phyloP scores from a whole-genome alignment of 352 stramenopile genomes.

The Globisporangium lucens region DNA sequence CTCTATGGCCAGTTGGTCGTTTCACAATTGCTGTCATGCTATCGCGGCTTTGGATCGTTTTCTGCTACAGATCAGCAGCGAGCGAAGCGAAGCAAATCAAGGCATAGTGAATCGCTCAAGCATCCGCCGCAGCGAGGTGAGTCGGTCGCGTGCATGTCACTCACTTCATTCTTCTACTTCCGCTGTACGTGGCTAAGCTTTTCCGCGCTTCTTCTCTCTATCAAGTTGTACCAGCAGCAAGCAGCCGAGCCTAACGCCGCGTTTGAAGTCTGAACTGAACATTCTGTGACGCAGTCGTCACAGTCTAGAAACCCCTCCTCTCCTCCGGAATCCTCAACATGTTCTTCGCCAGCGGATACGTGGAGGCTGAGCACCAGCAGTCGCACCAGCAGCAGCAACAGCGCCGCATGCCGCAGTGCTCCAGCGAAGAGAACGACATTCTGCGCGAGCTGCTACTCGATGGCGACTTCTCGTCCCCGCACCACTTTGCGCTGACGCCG shows the following conservation, averaged over 20 bases:
- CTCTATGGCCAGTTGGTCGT: constrained; percentile 16
- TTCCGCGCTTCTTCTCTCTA: constrained; percentile 11
- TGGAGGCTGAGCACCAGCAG: constrained; percentile 43
- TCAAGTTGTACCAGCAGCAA: not conserved
- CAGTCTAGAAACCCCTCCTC: constrained; percentile 17
- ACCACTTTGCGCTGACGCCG: constrained; percentile 41
- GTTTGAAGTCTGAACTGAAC: constrained; percentile 15
- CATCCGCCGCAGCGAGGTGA: not conserved
- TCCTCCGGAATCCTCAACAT: constrained; percentile 22
- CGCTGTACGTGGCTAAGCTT: constrained; percentile 20
- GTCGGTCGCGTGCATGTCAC: constrained; percentile 2
- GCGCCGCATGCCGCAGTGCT: constrained; percentile 37
- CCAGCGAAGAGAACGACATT: constrained; percentile 69
- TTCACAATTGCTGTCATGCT: constrained; percentile 7
- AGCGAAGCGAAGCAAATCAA: not conserved
- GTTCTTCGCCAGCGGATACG: constrained; percentile 73
- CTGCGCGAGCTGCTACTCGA: constrained; percentile 72
- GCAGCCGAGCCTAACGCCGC: not conserved
- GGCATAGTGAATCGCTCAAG: not conserved
- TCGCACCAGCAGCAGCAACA: constrained; percentile 14
- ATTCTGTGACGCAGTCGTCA: constrained; percentile 11
- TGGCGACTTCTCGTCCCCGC: constrained; percentile 63
- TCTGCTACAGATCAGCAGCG: constrained; percentile 7
- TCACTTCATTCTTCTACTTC: constrained; percentile 26
- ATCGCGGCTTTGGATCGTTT: constrained; percentile 3